Conservation (phyloP, 1,284 basidiomycete species). For the Trichosporon ovoides region DNA sequence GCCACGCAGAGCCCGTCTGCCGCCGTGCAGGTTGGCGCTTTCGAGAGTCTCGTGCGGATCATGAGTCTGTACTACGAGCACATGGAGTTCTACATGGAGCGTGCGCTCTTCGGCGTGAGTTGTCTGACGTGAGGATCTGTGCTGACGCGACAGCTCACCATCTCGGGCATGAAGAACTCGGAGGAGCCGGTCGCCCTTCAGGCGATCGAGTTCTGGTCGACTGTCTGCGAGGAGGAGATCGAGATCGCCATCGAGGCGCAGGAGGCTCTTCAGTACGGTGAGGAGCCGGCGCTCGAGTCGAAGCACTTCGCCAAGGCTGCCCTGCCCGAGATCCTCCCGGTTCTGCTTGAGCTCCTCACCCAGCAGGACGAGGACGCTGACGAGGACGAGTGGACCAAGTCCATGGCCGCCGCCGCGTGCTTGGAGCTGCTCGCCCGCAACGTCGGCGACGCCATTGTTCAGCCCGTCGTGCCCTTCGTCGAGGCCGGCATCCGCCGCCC, state of each 20-base stretch:
- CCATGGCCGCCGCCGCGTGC: constrained; percentile 96
- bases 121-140: constrained; percentile 2
- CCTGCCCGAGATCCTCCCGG: constrained; percentile 87
- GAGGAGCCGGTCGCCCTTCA: constrained; percentile 91
- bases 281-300: constrained; percentile 80
- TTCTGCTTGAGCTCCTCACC: constrained; percentile 80
- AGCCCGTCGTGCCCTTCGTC: constrained; percentile 93
- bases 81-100: constrained; percentile 99
- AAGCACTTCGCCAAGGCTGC: constrained; percentile 92
- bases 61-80: constrained; percentile 99
- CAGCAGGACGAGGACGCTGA: constrained; percentile 95
- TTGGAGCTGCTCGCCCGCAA: constrained; percentile 82
- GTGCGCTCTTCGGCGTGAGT: constrained; percentile 90
- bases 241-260: constrained; percentile 87
- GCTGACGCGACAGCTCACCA: constrained; percentile 66
- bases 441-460: constrained; percentile 85
- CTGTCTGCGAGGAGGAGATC: constrained; percentile 96
- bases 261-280: constrained; percentile 89
- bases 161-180: constrained; percentile 94
- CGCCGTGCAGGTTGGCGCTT: constrained; percentile 83
- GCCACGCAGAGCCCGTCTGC: constrained; percentile 81
- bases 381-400: constrained; percentile 98
- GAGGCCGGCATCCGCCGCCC: constrained; percentile 81
- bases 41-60: constrained; percentile 91
- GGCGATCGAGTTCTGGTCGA: constrained; percentile 99